Base-by-base conservation (phyloP, 2,329 filamentous ascomycete species). In the Metarhizium guizhouense region DNA sequence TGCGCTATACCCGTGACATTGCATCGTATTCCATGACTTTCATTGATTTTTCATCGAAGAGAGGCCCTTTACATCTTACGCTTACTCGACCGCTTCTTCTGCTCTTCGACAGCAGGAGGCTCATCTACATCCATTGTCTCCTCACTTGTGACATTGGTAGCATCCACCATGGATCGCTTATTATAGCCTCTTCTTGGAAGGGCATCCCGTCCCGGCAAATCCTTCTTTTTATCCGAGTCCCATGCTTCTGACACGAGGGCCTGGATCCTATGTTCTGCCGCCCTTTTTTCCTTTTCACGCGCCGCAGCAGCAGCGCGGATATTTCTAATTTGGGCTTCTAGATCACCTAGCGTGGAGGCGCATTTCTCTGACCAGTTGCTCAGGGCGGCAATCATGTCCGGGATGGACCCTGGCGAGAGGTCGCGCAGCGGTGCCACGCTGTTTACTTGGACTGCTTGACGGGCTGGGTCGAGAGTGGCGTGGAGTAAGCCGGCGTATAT, bases 361-460 rank as follows among this genome's bases (percentile, higher is more conserved):
- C 93, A 97, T 57, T 91, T 84, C n/a, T 72, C 75, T 53, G 87
- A 84, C 93, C 93, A 99, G 55, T 79, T 79, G 34, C 79, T 76
- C 11, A 99, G 79, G 13, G 85, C 81, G 3, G 73, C 69, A 32
- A 90, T 79, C 74, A 96, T 86, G 1, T 74, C 71, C 0, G 84
- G 81, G 13, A 96, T 79, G 55, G 85, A 83, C 56, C 83, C 83
- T 0, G 91, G 90, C 1, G 83, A 81, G 1, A 96, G 82, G 68
- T 99, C 94, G 20, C 94, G 90, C 2, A 96, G 82, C 0, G 94
- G 88, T 0, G 92, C 84, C 36, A 96, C 84, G 58, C 88, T 86
- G 52, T 85, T 86, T 54, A 97, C 84, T 66, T 86, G 82, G 25
- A 97, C 87, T 58, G 81, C 79, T 38, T 86, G 83, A 55, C 86